These are phyloP conservation scores for Cardiospermum halicacabum DNA, from an alignment of 345 rosid genomes.

Conservation along the genomic window DNA sequence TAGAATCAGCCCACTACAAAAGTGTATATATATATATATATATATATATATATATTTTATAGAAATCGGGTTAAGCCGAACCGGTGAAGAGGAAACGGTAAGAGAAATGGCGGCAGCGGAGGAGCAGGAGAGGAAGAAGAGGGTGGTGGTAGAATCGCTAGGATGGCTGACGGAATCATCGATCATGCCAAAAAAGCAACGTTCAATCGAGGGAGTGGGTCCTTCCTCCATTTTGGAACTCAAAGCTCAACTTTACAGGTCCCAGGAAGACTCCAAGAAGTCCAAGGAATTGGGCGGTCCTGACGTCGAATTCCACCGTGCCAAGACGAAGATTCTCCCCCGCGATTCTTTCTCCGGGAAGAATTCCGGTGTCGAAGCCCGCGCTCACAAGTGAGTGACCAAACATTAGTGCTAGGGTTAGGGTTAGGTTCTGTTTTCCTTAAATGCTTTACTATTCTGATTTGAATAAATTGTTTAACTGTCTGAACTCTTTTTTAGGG, in stretches of 20 bases:
- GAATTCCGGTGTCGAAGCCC: conserved; percentile 83
- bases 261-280: conserved; percentile 74
- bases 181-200: conserved; percentile 83
- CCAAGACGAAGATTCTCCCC: conserved; percentile 52
- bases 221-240: conserved; percentile 81
- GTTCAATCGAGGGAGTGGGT: conserved; percentile 87
- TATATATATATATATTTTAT: too few relatives aligned
- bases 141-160: conserved; percentile 69
- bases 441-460: too few relatives aligned
- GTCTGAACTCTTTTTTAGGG: conserved; percentile 49
- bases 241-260: conserved; percentile 81
- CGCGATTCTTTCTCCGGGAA: conserved; percentile 49
- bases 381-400: conserved; percentile 50
- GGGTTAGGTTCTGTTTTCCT: too few relatives aligned
- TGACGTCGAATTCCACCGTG: conserved; percentile 67
- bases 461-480: conserved; percentile 6
- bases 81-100: neutral
- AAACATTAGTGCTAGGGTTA: too few relatives aligned
- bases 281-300: conserved; percentile 56
- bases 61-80: too few relatives aligned
- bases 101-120: conserved; percentile 31
- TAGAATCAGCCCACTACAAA: too few relatives aligned
- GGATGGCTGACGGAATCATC: conserved; percentile 97
- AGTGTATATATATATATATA: too few relatives aligned
- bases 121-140: conserved; percentile 48